phyloP scores from a whole-genome alignment of 441 rosid species.

The Rhodomyrtus psidioides region DNA sequence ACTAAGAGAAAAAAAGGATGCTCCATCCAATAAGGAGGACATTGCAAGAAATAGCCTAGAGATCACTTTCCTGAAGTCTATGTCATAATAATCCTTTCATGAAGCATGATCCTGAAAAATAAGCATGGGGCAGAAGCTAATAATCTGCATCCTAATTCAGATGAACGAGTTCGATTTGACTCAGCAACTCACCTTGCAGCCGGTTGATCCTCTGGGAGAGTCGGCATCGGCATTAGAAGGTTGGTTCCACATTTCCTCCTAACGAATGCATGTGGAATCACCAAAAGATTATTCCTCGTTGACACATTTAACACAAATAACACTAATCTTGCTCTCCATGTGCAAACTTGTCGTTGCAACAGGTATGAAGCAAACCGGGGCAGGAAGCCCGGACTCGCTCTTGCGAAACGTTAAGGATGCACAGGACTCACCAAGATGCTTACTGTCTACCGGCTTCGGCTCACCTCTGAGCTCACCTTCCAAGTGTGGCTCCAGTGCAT shows the following conservation, averaged over 20 bases:
- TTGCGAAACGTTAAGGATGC: slow-evolving; percentile 19
- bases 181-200: slow-evolving; percentile 24
- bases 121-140: background rate
- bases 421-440: slow-evolving; percentile 40
- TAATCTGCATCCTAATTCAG: slow-evolving; percentile 21
- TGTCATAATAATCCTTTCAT: background rate
- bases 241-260: background rate
- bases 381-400: background rate
- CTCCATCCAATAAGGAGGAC: background rate
- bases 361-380: background rate
- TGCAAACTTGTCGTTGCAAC: background rate
- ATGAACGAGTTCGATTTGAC: slow-evolving; percentile 41
- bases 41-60: background rate
- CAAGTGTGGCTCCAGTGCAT: too few relatives aligned
- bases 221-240: slow-evolving; percentile 23
- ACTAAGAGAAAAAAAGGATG: background rate
- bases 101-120: background rate
- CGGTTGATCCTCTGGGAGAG: slow-evolving; percentile 16
- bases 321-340: background rate
- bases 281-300: background rate
- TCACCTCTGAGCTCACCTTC: slow-evolving; percentile 32
- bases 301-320: background rate
- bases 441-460: slow-evolving; percentile 10
- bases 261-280: background rate
- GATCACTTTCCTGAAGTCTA: background rate